Evolutionary conservation across 2,329 filamentous ascomycete genomes (phyloP).

Genomic region (Aspergillus glaucus): DNA sequence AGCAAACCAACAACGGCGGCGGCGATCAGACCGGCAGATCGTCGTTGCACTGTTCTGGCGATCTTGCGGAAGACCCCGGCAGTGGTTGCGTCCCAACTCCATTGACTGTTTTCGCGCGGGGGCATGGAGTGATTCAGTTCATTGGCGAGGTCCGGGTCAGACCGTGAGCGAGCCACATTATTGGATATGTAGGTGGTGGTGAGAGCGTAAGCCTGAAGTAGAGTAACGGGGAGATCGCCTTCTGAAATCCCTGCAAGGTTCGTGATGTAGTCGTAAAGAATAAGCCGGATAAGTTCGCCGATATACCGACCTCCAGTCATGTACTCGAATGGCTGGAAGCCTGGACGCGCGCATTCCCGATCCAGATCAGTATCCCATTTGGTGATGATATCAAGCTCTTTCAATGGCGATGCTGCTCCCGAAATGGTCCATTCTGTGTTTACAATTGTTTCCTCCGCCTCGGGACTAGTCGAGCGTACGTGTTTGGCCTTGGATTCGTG

Average conservation of each 20-base stretch:
- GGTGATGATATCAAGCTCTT: slow-evolving; percentile 55
- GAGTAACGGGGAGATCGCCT: slow-evolving; percentile 46
- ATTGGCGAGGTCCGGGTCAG: slow-evolving; percentile 45
- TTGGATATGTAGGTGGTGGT: slow-evolving; percentile 69
- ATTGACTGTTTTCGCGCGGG: slow-evolving; percentile 41
- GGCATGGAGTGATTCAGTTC: slow-evolving; percentile 50
- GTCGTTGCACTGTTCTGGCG: slow-evolving; percentile 62
- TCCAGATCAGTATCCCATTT: slow-evolving; percentile 66
- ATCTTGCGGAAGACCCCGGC: slow-evolving; percentile 59
- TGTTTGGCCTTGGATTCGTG: slow-evolving; percentile 56
- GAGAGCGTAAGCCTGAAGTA: slow-evolving; percentile 56
- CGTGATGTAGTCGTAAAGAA: slow-evolving; percentile 60
- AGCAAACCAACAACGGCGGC: slow-evolving; percentile 66
- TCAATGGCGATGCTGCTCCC: slow-evolving; percentile 63
- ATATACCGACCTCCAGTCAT: slow-evolving; percentile 76
- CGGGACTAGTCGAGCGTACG: slow-evolving; percentile 42
- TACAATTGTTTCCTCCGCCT: slow-evolving; percentile 62
- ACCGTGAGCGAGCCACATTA: slow-evolving; percentile 51
- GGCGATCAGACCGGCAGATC: slow-evolving; percentile 68
- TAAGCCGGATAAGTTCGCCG: slow-evolving; percentile 67
- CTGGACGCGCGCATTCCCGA: slow-evolving; percentile 59
- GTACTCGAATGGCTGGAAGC: slow-evolving; percentile 78
- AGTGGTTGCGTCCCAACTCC: slow-evolving; percentile 57
- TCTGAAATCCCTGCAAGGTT: slow-evolving; percentile 35
- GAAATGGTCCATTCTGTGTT: slow-evolving; percentile 84